Evolutionary conservation across 306 rosid genomes (phyloP).

Genomic region (Lupinus albus): DNA sequence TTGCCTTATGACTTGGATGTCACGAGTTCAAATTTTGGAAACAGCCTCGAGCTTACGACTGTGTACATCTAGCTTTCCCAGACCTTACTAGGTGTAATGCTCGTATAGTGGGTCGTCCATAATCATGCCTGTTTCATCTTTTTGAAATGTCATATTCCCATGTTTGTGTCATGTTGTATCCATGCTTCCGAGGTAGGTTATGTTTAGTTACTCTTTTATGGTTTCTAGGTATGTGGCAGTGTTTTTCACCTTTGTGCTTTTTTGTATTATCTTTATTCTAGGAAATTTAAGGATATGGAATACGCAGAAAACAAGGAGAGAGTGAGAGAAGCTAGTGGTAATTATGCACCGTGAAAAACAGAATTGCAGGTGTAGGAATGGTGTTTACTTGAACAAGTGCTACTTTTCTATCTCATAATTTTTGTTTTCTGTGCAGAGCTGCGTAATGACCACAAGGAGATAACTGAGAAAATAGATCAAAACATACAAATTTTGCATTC

Average conservation of each 20-base stretch:
- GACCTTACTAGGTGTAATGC: too few relatives aligned
- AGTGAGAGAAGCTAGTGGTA: background rate
- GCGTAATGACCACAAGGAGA: slow-evolving; percentile 72
- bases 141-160: too few relatives aligned
- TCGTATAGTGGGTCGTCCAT: too few relatives aligned
- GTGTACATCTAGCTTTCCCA: too few relatives aligned
- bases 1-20: too few relatives aligned
- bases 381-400: slow-evolving; percentile 7
- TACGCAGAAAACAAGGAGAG: too few relatives aligned
- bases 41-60: too few relatives aligned
- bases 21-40: too few relatives aligned
- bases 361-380: background rate
- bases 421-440: slow-evolving; percentile 52
- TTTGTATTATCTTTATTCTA: background rate
- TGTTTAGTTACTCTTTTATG: background rate
- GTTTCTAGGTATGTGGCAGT: background rate
- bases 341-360: background rate
- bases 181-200: too few relatives aligned
- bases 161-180: too few relatives aligned
- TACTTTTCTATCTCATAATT: background rate
- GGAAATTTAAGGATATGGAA: too few relatives aligned
- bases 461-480: slow-evolving; percentile 70
- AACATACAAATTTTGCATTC: slow-evolving; percentile 76
- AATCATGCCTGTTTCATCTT: too few relatives aligned
- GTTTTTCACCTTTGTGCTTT: background rate